phyloP scores from a whole-genome alignment of 768 basidiomycete genomes.

The Tylopilus intermedius region DNA sequence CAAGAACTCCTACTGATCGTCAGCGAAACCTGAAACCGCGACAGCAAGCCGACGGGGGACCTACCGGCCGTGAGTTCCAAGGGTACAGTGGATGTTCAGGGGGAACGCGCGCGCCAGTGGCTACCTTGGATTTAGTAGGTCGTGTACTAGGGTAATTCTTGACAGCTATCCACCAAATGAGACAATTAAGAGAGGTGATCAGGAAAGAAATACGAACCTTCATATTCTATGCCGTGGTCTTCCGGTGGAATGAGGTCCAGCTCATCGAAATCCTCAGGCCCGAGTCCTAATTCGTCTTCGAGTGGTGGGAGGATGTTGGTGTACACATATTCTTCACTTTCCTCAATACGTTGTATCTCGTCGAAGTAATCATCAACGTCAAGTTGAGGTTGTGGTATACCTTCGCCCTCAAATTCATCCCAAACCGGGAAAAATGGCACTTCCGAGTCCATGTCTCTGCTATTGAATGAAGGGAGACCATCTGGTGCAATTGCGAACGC shows the following conservation, averaged over 20 bases:
- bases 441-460: too few species aligned
- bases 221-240: slow-evolving; percentile 2
- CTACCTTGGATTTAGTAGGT: background rate
- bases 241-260: background rate
- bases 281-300: slow-evolving; percentile 7
- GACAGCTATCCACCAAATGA: background rate
- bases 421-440: slow-evolving; percentile 1
- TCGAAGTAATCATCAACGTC: slow-evolving; percentile 6
- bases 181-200: background rate
- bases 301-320: background rate
- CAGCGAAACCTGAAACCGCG: background rate
- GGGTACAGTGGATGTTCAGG: slow-evolving; percentile 4
- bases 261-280: background rate
- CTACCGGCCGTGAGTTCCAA: background rate
- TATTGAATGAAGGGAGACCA: background rate
- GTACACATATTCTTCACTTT: slow-evolving; percentile 1
- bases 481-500: background rate
- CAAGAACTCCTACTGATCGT: slow-evolving; percentile 25
- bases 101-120: background rate
- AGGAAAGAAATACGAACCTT: background rate
- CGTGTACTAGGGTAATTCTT: background rate
- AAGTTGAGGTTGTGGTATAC: background rate
- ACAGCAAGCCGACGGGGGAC: too few species aligned
- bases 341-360: slow-evolving; percentile 1
- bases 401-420: slow-evolving; percentile 3